These are phyloP conservation scores for Allium sativum DNA, from an alignment of 106 monocot genomes.

Conservation along the genomic window DNA sequence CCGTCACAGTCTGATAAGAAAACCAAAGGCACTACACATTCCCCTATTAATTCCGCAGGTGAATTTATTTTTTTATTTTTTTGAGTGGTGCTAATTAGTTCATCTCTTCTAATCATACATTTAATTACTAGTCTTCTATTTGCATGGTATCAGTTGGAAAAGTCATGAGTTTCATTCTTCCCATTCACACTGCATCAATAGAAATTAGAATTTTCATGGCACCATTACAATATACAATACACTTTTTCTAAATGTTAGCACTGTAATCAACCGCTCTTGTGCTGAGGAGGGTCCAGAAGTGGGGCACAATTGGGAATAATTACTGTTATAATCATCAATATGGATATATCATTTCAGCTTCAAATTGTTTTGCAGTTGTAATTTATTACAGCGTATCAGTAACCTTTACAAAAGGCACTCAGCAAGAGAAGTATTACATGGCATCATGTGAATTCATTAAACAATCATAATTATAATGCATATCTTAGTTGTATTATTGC, in stretches of 20 bases:
- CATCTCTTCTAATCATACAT: not conserved
- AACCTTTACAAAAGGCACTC: not conserved
- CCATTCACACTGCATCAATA: too few relatives aligned
- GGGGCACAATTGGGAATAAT: too few relatives aligned
- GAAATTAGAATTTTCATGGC: not conserved
- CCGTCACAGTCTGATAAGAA: constrained; percentile 47
- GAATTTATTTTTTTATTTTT: constrained; percentile 1
- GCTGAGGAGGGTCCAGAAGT: too few relatives aligned
- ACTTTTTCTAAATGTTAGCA: too few relatives aligned
- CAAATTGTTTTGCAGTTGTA: too few relatives aligned
- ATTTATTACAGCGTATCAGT: too few relatives aligned
- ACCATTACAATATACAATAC: too few relatives aligned
- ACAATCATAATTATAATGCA: not conserved
- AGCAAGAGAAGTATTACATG: not conserved
- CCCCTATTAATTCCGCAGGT: constrained; percentile 50
- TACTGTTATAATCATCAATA: too few relatives aligned
- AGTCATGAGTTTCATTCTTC: not conserved
- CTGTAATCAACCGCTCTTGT: too few relatives aligned
- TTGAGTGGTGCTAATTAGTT: not conserved
- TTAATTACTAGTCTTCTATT: not conserved
- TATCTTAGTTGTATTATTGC: not conserved
- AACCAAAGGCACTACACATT: constrained; percentile 29
- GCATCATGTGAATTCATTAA: not conserved
- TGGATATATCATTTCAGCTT: too few relatives aligned
- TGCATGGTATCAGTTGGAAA: not conserved